Evolutionary conservation across 1,139 yeast species (phyloP), one percentile per base, ranked within the genome.

Genomic region (Taphrina flavorubra): DNA sequence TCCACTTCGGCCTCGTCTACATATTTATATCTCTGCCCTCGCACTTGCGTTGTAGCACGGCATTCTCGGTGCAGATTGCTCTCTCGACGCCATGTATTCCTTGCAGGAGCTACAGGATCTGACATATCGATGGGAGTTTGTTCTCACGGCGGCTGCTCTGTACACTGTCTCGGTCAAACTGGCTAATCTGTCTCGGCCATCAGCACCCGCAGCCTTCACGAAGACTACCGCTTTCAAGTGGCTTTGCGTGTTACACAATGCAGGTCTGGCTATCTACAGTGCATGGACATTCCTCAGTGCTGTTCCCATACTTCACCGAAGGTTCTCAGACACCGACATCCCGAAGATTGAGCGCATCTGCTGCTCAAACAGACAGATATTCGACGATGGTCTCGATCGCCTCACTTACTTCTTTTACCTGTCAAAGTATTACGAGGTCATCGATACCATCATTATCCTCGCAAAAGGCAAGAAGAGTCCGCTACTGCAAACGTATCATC

Each of bases 401-500:
- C 87, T 81, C 75, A 90, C 90, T 13, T 88, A 84, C 80, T 83
- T 87, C 81, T 88, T 88, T 76, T 88, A 88, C 77, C 77, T 88
- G 57, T 86, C 90, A 72, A 88, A 88, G 79, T 88, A 86, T 74
- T 88, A 88, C 75, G 92, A 88, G 77, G 88, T 88, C 55, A 75
- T 88, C 49, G 94, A 88, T 77, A 88, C 92, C 6, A 77, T 84
- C 57, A 85, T 88, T 73, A 88, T 88, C 72, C 81, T 88, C 69
- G 81, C 87, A 71, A 88, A 88, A 78, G 92, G 92, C 60, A 82
- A 84, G 76, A 89, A 87, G 51, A 85, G 90, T 14, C 85, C 89
- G 4, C 79, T 88, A 72, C 81, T 88, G 74, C 92, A 88, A 78
- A 86, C 90, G 71, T 88, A 88, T 78, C 92, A 88, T 76, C 94